Conservation (phyloP, 352 stramenopile genomes). For the Lagenidium giganteum region DNA sequence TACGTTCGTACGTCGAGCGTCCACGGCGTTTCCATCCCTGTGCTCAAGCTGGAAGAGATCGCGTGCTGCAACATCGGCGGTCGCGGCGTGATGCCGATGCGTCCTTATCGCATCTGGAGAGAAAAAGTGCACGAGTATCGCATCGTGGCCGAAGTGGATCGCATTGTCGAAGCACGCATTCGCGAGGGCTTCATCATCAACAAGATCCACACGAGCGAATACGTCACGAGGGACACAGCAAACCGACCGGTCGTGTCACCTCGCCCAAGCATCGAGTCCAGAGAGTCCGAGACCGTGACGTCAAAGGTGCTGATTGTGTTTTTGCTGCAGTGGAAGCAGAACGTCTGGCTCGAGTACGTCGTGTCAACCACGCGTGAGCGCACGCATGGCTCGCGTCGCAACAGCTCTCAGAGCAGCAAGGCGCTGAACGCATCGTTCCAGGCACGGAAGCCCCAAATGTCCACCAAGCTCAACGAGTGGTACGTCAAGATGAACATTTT, state of each 20-base stretch:
- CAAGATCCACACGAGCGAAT: conserved; percentile 51
- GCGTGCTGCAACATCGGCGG: conserved; percentile 56
- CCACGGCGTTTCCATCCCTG: conserved; percentile 43
- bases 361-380: conserved; percentile 45
- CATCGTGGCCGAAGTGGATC: conserved; percentile 60
- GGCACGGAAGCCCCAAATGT: no score
- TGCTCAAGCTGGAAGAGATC: conserved; percentile 56
- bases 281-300: no score
- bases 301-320: conserved; percentile 68
- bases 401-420: no score
- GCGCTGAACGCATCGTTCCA: neutral
- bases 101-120: conserved; percentile 68
- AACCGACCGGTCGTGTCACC: neutral
- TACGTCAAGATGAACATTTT: conserved; percentile 79
- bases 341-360: conserved; percentile 81
- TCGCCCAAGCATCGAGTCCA: no score
- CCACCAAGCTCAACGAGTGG: no score
- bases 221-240: neutral
- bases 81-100: conserved; percentile 42
- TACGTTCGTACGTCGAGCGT: conserved; percentile 57
- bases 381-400: no score
- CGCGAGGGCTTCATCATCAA: conserved; percentile 71
- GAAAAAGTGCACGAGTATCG: conserved; percentile 80
- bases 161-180: conserved; percentile 62
- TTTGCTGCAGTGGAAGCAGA: conserved; percentile 74